phyloP scores from a whole-genome alignment of 1,284 basidiomycete genomes.

The Pascua sp. region DNA sequence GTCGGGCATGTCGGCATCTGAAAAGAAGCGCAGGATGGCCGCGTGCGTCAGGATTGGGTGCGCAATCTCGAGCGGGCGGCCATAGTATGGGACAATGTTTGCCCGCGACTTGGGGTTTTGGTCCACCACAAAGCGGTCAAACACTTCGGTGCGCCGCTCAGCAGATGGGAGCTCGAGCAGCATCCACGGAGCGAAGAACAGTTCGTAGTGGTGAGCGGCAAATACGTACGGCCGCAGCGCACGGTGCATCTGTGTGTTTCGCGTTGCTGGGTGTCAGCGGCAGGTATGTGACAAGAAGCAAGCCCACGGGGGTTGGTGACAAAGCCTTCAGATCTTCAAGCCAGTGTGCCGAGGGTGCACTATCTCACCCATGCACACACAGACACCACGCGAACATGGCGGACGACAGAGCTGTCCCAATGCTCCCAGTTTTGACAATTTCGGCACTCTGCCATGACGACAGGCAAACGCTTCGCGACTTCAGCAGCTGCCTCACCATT shows the following conservation, averaged over 20 bases:
- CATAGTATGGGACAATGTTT: constrained; percentile 46
- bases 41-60: constrained; percentile 48
- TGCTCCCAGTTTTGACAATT: no score
- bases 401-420: no score
- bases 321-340: no score
- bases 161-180: constrained; percentile 43
- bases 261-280: not conserved
- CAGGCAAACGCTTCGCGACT: no score
- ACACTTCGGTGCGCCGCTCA: not conserved
- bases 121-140: not conserved
- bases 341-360: no score
- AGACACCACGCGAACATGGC: no score
- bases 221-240: constrained; percentile 50
- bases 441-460: no score
- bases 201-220: constrained; percentile 53
- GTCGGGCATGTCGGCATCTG: not conserved
- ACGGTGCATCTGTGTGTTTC: constrained; percentile 9
- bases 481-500: no score
- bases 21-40: constrained; percentile 48
- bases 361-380: no score
- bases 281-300: not conserved
- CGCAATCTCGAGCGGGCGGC: constrained; percentile 28
- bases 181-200: constrained; percentile 55
- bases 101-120: constrained; percentile 17
- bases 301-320: no score